phyloP scores from a whole-genome alignment of 2,329 filamentous ascomycete genomes.

The Penicillium verrucosum region DNA sequence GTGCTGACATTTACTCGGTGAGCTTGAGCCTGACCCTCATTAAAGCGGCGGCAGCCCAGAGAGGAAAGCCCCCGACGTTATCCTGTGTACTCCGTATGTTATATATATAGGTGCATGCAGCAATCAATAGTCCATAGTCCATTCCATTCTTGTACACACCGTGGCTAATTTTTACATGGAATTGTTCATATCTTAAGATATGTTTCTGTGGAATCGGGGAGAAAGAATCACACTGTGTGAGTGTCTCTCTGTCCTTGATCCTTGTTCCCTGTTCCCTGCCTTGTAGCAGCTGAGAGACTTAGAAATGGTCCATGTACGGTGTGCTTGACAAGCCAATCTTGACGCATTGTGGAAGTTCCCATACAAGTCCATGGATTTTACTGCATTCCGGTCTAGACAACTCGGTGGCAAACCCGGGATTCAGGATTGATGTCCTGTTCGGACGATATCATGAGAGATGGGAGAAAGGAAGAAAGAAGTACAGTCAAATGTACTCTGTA shows the following conservation, averaged over 20 bases:
- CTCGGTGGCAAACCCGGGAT: neutral
- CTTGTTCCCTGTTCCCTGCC: slow-evolving; percentile 1
- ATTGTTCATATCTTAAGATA: neutral
- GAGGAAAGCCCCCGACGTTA: too few relatives aligned
- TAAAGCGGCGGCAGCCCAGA: too few relatives aligned
- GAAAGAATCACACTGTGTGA: neutral
- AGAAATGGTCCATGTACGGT: neutral
- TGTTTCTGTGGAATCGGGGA: slow-evolving; percentile 1
- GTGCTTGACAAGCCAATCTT: neutral
- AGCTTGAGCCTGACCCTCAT: too few relatives aligned
- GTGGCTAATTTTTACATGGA: neutral
- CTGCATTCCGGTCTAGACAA: neutral
- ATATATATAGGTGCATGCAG: neutral
- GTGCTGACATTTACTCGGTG: too few relatives aligned
- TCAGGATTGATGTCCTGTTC: neutral
- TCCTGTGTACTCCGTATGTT: too few relatives aligned
- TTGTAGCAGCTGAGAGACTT: slow-evolving; percentile 1
- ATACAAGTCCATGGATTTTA: neutral
- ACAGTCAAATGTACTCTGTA: neutral
- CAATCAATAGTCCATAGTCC: slow-evolving; percentile 7
- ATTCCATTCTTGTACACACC: neutral
- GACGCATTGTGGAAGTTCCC: neutral
- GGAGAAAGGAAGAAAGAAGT: neutral
- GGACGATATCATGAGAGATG: neutral
- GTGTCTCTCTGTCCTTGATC: neutral